Evolutionary conservation across 1,284 basidiomycete species (phyloP).

Genomic region (Omphalotus olearius): DNA sequence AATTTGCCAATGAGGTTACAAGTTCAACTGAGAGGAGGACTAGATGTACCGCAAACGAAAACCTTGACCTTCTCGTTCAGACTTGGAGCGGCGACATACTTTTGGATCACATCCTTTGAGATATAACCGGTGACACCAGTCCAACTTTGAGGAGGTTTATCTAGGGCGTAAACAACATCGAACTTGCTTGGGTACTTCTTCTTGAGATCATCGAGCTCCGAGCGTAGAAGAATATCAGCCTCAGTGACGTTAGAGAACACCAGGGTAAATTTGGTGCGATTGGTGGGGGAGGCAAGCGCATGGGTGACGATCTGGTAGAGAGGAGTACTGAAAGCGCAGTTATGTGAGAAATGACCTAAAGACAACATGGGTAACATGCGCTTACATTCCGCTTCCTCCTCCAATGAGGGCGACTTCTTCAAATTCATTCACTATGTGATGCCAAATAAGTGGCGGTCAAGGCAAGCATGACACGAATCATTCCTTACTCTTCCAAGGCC

Average conservation of each 20-base stretch:
- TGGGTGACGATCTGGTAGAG: conserved; percentile 76
- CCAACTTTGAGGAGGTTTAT: conserved; percentile 74
- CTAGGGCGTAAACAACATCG: conserved; percentile 84
- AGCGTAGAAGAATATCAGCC: conserved; percentile 84
- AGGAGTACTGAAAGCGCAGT: conserved; percentile 49
- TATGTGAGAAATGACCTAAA: conserved; percentile 5
- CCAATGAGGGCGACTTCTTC: conserved; percentile 87
- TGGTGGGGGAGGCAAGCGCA: conserved; percentile 65
- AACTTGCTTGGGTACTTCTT: conserved; percentile 69
- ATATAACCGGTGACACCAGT: conserved; percentile 73
- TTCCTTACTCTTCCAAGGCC: conserved; percentile 67
- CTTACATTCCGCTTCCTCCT: conserved; percentile 84
- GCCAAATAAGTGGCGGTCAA: neutral
- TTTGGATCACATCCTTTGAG: conserved; percentile 64
- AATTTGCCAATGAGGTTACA: neutral
- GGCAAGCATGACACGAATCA: neutral
- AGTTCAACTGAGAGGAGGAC: neutral
- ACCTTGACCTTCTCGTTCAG: conserved; percentile 82
- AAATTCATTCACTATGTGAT: conserved; percentile 67
- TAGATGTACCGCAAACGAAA: conserved; percentile 77
- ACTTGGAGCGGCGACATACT: conserved; percentile 67
- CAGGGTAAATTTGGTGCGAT: conserved; percentile 95
- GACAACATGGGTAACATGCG: conserved; percentile 11
- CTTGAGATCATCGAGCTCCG: conserved; percentile 76
- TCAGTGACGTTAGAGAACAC: conserved; percentile 91